Percentiles rank a stretch among this genome's conserved stretches.
Conservation (phyloP, 257 asterid genomes). For the Verbascum thapsus region DNA sequence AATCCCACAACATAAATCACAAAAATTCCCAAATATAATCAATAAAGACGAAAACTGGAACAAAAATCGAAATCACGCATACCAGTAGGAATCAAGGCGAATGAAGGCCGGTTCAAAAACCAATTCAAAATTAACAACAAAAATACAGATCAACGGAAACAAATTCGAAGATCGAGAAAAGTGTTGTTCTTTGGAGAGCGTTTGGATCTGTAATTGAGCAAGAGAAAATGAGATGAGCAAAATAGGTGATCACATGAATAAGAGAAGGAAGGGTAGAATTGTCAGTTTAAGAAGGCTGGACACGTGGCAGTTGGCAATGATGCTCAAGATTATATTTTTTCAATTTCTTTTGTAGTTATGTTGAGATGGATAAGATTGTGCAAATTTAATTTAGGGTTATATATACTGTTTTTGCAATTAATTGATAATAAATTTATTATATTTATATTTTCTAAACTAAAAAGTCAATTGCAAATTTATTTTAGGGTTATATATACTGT, state of each 20-base stretch:
- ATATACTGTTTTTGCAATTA: too few species aligned
- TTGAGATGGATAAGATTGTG: neutral
- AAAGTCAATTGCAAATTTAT: too few species aligned
- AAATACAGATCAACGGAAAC: neutral
- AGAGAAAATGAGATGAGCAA: too few species aligned
- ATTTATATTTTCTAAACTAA: too few species aligned
- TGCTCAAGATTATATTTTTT: constrained; percentile 5
- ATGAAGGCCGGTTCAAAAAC: constrained; percentile 19
- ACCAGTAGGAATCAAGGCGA: constrained; percentile 40
- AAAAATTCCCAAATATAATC: neutral
- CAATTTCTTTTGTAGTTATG: neutral
- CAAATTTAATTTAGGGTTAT: too few species aligned
- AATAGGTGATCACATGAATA: too few species aligned
- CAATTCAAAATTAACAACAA: neutral
- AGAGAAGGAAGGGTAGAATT: constrained; percentile 46
- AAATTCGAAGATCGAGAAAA: neutral
- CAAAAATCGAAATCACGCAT: constrained; percentile 31
- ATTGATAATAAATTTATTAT: too few species aligned
- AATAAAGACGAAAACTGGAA: neutral
- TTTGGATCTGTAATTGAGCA: constrained; percentile 37
- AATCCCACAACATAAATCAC: neutral
- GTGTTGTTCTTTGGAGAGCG: neutral
- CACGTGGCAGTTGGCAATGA: constrained; percentile 38
- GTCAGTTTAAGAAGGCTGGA: constrained; percentile 24
- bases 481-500: too few species aligned